Conservation (phyloP, 495 filamentous ascomycete genomes). For the Trichoderma parareesei region DNA sequence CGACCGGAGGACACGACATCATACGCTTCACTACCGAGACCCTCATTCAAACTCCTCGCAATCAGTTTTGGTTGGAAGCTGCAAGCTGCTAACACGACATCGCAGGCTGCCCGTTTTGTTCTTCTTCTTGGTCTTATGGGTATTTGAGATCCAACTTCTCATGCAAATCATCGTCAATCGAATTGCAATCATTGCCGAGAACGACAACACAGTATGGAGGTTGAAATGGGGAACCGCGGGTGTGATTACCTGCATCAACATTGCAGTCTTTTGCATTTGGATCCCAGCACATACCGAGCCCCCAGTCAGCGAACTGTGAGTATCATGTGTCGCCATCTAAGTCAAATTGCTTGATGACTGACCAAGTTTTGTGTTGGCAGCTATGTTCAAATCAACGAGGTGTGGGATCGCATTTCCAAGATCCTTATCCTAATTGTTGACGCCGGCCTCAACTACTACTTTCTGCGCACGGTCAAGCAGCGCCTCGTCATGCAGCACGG, state of each 20-base stretch:
- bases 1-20: neutral
- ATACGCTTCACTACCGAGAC: neutral
- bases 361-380: constrained; percentile 9
- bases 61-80: neutral
- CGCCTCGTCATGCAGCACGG: constrained; percentile 21
- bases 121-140: constrained; percentile 27
- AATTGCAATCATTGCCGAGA: constrained; percentile 31
- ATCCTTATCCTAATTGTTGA: constrained; percentile 37
- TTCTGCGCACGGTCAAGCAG: constrained; percentile 29
- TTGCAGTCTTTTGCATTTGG: constrained; percentile 42
- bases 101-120: constrained; percentile 21
- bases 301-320: constrained; percentile 16
- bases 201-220: constrained; percentile 17
- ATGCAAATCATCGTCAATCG: constrained; percentile 45
- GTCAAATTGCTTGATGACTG: neutral
- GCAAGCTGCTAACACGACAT: neutral
- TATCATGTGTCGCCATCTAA: neutral
- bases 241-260: constrained; percentile 35
- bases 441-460: constrained; percentile 36
- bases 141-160: constrained; percentile 33
- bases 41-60: neutral
- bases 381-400: constrained; percentile 33
- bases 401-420: constrained; percentile 39
- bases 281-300: constrained; percentile 35
- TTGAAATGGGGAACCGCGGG: constrained; percentile 37